These are phyloP conservation scores for Umbilicaria muhlenbergii DNA, from an alignment of 495 filamentous ascomycete species.

Conservation along the genomic window DNA sequence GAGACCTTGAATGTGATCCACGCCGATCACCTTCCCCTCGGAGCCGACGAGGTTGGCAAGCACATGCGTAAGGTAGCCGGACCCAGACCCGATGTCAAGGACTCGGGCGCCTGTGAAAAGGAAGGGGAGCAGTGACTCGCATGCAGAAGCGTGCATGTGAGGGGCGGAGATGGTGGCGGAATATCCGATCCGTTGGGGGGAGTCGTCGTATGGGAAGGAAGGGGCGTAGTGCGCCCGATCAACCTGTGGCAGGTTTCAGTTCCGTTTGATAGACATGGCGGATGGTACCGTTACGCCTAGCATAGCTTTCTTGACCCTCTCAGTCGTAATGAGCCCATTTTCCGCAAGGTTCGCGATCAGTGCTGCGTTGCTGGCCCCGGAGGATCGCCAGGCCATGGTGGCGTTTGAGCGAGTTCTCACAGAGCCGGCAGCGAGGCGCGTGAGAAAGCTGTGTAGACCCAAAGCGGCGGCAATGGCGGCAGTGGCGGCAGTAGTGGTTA, in stretches of 20 bases:
- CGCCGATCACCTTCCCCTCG: slow-evolving; percentile 51
- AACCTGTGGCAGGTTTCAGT: slow-evolving; percentile 36
- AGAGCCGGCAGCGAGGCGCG: too few species aligned
- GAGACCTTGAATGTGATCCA: slow-evolving; percentile 77
- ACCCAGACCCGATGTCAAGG: slow-evolving; percentile 81
- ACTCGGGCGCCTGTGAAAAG: slow-evolving; percentile 35
- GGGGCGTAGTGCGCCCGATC: slow-evolving; percentile 73
- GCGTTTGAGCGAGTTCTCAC: background rate
- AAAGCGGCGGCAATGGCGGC: too few species aligned
- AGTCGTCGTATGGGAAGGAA: slow-evolving; percentile 67
- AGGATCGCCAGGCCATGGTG: slow-evolving; percentile 84
- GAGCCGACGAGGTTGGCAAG: slow-evolving; percentile 56
- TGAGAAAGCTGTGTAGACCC: too few species aligned
- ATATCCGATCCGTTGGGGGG: slow-evolving; percentile 78
- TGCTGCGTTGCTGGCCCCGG: slow-evolving; percentile 58
- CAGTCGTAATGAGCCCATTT: slow-evolving; percentile 54
- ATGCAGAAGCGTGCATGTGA: slow-evolving; percentile 86
- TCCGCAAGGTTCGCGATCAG: slow-evolving; percentile 65
- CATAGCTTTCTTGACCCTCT: slow-evolving; percentile 64
- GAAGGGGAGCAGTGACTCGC: slow-evolving; percentile 49
- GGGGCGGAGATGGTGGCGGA: slow-evolving; percentile 85
- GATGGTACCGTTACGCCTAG: slow-evolving; percentile 33
- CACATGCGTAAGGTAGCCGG: slow-evolving; percentile 84
- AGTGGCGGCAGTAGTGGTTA: too few species aligned
- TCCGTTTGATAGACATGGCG: background rate